Base-by-base conservation (phyloP, 495 filamentous ascomycete genomes). In the Tuber microsphaerosporum region DNA sequence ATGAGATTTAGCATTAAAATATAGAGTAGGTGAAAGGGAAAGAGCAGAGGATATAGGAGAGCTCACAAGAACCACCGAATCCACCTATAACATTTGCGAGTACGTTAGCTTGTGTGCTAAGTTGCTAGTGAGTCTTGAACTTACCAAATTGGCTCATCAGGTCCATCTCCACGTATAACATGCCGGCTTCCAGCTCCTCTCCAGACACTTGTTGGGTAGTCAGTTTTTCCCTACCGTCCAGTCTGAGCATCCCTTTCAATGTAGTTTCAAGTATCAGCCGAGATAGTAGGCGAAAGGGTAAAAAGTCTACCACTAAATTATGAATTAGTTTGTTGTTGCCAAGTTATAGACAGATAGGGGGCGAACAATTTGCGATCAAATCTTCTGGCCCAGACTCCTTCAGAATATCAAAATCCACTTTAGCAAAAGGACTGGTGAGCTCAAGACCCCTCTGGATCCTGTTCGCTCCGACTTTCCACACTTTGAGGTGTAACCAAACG, bases 201-300 rank as follows among this genome's bases (percentile, higher is more conserved):
- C 2, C n/a, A 16, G 10, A 61, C 8, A 14, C 2, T 26, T 9
- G n/a, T 26, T 61, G 22, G 10, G 8, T 22, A 2, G 9, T 5
- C 51, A 61, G 22, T 61, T 61, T 26, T 2, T 61, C 51, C 2
- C 51, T 26, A 9, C 2, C 4, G 51, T 10, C 8, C 51, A 61
- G 22, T 26, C 51, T 61, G n/a, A 12, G 22, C 51, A 61, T 26
- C 9, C 51, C 68, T 39, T 75, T 75, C 73, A 75, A 34, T 34
- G 73, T 71, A 0, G 61, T 61, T 34, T 75, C 73, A 44, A 75
- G 41, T 68, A 75, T 75, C 22, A 75, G n/a, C 19, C 39, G 17
- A 12, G 65, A 71, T n/a, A 26, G 51, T 26, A 61, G 2, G 2
- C 10, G 22, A 16, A 61, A 61, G 14, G 51, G 51, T 8, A 61